Conservation (phyloP, 2,329 filamentous ascomycete species). For the Trichoderma sp. region DNA sequence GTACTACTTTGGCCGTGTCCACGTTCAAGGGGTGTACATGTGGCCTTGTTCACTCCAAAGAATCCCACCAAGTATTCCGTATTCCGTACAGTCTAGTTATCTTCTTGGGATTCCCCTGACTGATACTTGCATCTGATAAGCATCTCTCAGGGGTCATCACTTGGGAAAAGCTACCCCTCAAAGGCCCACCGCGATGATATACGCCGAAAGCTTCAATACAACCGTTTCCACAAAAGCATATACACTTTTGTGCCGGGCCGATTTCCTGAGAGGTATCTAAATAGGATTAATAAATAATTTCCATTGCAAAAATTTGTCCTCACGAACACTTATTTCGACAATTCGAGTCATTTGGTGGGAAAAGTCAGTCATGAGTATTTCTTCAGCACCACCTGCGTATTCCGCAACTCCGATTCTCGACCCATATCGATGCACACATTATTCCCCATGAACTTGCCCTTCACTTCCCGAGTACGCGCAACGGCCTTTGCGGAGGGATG, state of each 20-base stretch:
- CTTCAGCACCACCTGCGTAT: neutral
- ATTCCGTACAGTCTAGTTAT: accelerated
- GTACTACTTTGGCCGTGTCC: neutral
- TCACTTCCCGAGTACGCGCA: neutral
- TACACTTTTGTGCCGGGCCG: neutral
- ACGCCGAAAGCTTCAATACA: neutral
- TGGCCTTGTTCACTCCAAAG: neutral
- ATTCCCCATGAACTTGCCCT: neutral
- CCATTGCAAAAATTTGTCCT: neutral
- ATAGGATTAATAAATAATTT: neutral
- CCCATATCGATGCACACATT: neutral
- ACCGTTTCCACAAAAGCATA: neutral
- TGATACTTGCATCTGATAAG: neutral
- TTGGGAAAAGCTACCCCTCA: neutral
- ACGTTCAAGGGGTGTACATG: neutral
- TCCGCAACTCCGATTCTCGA: neutral
- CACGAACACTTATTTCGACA: neutral
- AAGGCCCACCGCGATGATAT: neutral
- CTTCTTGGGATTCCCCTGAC: accelerated
- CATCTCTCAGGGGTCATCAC: neutral
- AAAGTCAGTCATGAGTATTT: neutral
- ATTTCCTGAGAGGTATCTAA: neutral
- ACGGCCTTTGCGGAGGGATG: neutral
- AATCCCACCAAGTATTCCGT: neutral
- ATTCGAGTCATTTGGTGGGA: neutral